Evolutionary conservation across 441 rosid genomes (phyloP).

Genomic region (Populus tomentosa): DNA sequence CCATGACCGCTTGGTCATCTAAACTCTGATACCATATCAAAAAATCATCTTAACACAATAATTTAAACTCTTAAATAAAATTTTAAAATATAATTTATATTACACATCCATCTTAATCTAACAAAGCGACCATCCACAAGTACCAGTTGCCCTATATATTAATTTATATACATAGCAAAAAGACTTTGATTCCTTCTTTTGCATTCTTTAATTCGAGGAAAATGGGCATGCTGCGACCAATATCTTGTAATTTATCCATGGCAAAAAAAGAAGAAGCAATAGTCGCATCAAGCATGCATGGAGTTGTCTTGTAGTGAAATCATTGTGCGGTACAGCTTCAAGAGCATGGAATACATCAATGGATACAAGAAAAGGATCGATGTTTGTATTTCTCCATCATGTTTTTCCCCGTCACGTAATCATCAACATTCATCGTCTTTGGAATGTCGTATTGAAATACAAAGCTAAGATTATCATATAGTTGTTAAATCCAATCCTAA

Average conservation of each 20-base stretch:
- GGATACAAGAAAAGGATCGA: background rate
- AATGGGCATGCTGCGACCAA: background rate
- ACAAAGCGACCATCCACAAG: background rate
- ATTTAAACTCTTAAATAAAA: too few species aligned
- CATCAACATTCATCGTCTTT: background rate
- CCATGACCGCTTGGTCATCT: accelerated
- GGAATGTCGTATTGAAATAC: background rate
- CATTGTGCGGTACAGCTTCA: background rate
- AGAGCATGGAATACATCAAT: background rate
- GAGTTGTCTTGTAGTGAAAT: background rate
- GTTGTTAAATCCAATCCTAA: background rate
- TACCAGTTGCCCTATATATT: background rate
- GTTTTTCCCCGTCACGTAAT: background rate
- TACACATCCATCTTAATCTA: too few species aligned
- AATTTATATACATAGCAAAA: background rate
- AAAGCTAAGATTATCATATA: too few species aligned
- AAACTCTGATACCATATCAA: too few species aligned
- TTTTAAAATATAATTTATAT: too few species aligned
- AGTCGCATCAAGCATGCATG: background rate
- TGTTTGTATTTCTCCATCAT: background rate
- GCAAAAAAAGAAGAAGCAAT: background rate
- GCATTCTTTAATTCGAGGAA: background rate
- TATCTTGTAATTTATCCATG: background rate
- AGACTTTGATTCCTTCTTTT: background rate
- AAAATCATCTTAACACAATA: too few species aligned